These are phyloP conservation scores for Teunomyces gatunensis DNA, from an alignment of 805 yeast genomes.

Conservation along the genomic window DNA sequence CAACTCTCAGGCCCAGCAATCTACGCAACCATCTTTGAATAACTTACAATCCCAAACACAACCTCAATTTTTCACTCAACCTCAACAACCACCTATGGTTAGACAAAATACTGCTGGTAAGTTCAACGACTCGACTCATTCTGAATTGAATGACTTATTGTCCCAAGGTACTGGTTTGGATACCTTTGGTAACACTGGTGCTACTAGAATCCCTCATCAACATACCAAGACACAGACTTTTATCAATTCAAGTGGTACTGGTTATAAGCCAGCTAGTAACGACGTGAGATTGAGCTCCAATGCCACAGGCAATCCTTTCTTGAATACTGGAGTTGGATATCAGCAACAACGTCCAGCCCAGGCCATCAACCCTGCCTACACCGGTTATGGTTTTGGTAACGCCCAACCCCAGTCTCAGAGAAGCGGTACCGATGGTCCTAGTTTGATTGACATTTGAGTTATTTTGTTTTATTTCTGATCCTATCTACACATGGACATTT, in stretches of 20 bases:
- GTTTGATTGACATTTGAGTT: constrained; percentile 43
- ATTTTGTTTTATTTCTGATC: not conserved
- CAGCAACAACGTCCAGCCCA: constrained; percentile 17
- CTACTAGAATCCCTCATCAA: constrained; percentile 84
- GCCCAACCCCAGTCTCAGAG: constrained; percentile 41
- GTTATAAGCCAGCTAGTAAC: constrained; percentile 51
- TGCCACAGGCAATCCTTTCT: constrained; percentile 57
- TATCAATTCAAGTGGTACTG: constrained; percentile 87
- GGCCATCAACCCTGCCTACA: constrained; percentile 73
- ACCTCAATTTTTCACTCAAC: constrained; percentile 10
- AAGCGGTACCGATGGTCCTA: constrained; percentile 37
- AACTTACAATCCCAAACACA: constrained; percentile 11
- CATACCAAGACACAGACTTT: constrained; percentile 80
- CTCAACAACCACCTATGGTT: constrained; percentile 16
- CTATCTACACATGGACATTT: not conserved
- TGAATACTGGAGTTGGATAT: constrained; percentile 55
- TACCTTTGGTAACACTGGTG: constrained; percentile 89
- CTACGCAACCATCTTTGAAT: constrained; percentile 1
- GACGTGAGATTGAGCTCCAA: constrained; percentile 34
- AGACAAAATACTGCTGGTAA: constrained; percentile 32
- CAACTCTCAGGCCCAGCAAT: constrained; percentile 9
- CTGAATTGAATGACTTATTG: constrained; percentile 70
- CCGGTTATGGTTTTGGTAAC: constrained; percentile 95
- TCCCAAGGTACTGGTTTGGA: constrained; percentile 90
- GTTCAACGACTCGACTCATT: constrained; percentile 46